Evolutionary conservation across 768 basidiomycete species (phyloP), one percentile per base, ranked within the genome.

Genomic region (Trametopsis cervina): DNA sequence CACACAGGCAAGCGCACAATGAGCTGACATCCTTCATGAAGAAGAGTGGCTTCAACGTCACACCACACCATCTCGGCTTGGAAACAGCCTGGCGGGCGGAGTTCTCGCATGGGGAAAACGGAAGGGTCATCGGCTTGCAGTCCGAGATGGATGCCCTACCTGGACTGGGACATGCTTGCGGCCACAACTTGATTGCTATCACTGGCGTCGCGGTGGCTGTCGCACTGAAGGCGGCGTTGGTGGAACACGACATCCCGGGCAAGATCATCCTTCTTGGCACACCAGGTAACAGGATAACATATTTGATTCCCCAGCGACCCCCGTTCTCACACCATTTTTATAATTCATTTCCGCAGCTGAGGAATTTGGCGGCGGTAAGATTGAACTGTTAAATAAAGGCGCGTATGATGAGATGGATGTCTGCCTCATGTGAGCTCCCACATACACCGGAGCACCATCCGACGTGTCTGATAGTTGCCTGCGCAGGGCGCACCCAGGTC

Each of bases 111-210:
- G 78, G 80, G 21, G 51, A 57, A 27, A 77, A 77, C 24, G 82
- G 84, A 4, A 75, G 82, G 36, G 78, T 79, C 42, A 69, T 90
- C 40, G 88, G 89, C 6, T 66, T 90, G 53, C 89, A 91, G 63
- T 80, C 86, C 13, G 89, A 89, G 65, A 87, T 86, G 84, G 69
- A 76, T 36, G 76, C 77, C 4, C 64, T 78, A 18, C 75, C 75
- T n/a, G 62, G 69, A 29, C 69, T 78, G 44, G 77, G 76, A 3
- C 77, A 80, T 60, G 85, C 77, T 0, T 90, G 88, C 59, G 88
- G 88, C 0, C 88, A 91, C 64, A 89, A 90, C 63, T 71, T 91
- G 53, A 89, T 89, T 55, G 88, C 88, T 40, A 76, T 83, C 56
- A 78, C 80, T 53, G 88, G 87, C 35, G 78, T 86, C 26, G 89